Percentiles rank a stretch among this genome's conserved stretches.
phyloP scores from a whole-genome alignment of 805 yeast species.

The Allodekkera sacchari region DNA sequence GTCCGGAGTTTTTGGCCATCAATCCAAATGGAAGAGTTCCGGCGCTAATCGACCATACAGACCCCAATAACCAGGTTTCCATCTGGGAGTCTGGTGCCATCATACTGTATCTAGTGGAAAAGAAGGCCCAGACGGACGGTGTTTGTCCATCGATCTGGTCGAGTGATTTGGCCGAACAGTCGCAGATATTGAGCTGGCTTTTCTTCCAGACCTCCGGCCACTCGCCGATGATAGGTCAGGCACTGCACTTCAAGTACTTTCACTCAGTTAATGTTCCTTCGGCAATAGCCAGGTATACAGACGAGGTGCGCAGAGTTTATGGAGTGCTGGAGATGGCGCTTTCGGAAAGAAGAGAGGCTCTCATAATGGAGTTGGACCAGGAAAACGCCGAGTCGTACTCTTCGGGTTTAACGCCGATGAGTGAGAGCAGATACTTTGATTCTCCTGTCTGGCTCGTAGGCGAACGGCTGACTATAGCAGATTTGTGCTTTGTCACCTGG shows the following conservation, averaged over 20 bases:
- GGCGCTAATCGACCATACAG: slow-evolving; percentile 81
- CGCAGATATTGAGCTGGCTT: slow-evolving; percentile 81
- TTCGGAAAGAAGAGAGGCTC: slow-evolving; percentile 85
- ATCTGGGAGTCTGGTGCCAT: slow-evolving; percentile 97
- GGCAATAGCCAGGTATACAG: slow-evolving; percentile 85
- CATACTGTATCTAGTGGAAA: slow-evolving; percentile 70
- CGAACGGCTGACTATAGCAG: slow-evolving; percentile 77
- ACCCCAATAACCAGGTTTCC: slow-evolving; percentile 54
- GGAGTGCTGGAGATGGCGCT: slow-evolving; percentile 93
- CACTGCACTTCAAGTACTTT: slow-evolving; percentile 86
- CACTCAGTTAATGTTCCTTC: slow-evolving; percentile 79
- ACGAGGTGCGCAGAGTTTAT: slow-evolving; percentile 87
- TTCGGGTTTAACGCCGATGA: slow-evolving; percentile 80
- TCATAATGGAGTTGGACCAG: slow-evolving; percentile 80
- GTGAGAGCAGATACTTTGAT: slow-evolving; percentile 80
- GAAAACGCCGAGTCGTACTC: slow-evolving; percentile 84
- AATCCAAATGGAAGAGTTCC: slow-evolving; percentile 97
- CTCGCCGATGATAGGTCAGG: slow-evolving; percentile 98
- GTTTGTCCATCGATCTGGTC: slow-evolving; percentile 71
- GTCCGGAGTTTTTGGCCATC: slow-evolving; percentile 88
- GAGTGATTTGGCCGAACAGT: slow-evolving; percentile 66
- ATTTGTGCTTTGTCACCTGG: slow-evolving; percentile 92
- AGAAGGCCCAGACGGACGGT: slow-evolving; percentile 53
- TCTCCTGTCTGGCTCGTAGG: slow-evolving; percentile 95
- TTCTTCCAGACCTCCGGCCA: slow-evolving; percentile 95